phyloP scores from a whole-genome alignment of 2,329 filamentous ascomycete species.

The Blumeria hordei region DNA sequence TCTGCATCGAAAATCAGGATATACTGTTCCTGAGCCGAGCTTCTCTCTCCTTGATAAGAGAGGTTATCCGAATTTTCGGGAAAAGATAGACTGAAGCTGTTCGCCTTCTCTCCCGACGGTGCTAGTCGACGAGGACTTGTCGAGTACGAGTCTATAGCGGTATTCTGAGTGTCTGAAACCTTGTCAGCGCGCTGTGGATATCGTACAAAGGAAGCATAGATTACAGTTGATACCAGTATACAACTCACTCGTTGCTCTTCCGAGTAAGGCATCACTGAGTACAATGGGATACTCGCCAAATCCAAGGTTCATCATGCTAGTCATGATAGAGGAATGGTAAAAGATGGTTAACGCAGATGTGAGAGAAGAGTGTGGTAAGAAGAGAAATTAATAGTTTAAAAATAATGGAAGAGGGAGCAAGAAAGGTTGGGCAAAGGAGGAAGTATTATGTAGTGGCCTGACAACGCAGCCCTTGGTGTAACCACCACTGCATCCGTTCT shows the following conservation, averaged over 20 bases:
- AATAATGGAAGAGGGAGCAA: too few species aligned
- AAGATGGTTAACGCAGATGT: too few species aligned
- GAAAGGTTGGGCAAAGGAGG: too few species aligned
- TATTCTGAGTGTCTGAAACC: not conserved
- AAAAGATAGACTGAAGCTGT: constrained; percentile 26
- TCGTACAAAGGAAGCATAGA: constrained; percentile 8
- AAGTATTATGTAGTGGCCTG: too few species aligned
- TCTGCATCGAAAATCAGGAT: constrained; percentile 21
- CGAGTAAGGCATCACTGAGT: constrained; percentile 34
- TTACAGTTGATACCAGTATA: constrained; percentile 38
- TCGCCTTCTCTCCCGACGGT: constrained; percentile 16
- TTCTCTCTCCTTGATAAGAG: constrained; percentile 33
- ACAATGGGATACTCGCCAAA: constrained; percentile 37
- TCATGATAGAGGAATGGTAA: not conserved
- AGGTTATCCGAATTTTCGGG: constrained; percentile 30
- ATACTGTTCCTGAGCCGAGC: constrained; percentile 30
- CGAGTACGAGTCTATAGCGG: constrained; percentile 16
- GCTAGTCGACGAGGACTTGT: constrained; percentile 24
- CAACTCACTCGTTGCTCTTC: constrained; percentile 29
- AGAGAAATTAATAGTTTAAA: too few species aligned
- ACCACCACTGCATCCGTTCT: too few species aligned
- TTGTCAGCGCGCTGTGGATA: constrained; percentile 4
- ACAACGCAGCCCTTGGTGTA: too few species aligned
- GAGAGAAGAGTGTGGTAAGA: too few species aligned
- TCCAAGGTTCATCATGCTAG: constrained; percentile 28